phyloP scores from a whole-genome alignment of 768 basidiomycete genomes.

The Serendipita indica region DNA sequence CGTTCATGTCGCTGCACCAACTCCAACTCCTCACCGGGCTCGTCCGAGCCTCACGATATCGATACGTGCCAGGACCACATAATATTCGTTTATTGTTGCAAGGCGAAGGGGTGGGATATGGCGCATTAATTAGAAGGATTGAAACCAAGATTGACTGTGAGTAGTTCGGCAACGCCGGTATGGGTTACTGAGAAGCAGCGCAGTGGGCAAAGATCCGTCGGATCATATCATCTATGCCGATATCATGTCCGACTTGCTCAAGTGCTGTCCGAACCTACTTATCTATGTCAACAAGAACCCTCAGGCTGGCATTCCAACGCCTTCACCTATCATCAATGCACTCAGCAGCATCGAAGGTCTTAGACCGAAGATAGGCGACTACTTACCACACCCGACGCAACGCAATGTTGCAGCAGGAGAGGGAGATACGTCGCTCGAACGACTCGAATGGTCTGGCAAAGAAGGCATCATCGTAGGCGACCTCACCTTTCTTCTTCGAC shows the following conservation, averaged over 20 bases:
- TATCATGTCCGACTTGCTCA: conserved; percentile 2
- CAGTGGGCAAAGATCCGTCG: neutral
- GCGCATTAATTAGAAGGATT: neutral
- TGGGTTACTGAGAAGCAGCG: too few relatives aligned
- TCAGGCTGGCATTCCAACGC: neutral
- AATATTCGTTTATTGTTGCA: conserved; percentile 1
- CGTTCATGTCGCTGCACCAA: neutral
- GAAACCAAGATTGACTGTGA: conserved; percentile 2
- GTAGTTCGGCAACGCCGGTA: too few relatives aligned
- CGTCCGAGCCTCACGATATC: neutral
- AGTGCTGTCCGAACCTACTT: neutral
- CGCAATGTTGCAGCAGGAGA: neutral
- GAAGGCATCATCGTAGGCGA: conserved; percentile 2
- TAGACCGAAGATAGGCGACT: neutral
- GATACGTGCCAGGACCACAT: neutral
- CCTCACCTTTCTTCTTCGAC: neutral
- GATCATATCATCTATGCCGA: conserved; percentile 7
- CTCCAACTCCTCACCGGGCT: conserved; percentile 1
- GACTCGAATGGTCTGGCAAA: neutral
- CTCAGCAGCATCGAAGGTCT: neutral
- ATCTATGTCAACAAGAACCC: conserved; percentile 5
- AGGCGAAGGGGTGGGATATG: neutral
- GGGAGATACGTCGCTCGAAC: neutral
- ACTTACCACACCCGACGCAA: neutral
- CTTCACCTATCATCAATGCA: neutral